Conservation (phyloP, 176 grass and related monocot genomes). For the Oryza rufipogon region DNA sequence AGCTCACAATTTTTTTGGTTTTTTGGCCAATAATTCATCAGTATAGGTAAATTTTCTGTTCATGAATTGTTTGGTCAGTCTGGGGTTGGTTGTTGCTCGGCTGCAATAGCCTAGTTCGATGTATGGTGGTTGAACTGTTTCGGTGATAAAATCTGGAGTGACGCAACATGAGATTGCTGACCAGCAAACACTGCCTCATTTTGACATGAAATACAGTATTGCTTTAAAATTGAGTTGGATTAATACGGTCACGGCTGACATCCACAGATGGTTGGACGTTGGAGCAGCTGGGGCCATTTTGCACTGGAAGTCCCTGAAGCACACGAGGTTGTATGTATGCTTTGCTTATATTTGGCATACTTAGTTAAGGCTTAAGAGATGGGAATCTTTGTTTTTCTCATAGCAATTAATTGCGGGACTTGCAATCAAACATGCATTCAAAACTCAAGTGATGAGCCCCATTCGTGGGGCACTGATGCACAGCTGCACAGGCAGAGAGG, state of each 20-base stretch:
- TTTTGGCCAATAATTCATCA: constrained; percentile 54
- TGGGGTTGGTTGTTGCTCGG: constrained; percentile 18
- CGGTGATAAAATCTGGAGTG: constrained; percentile 48
- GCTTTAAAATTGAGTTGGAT: constrained; percentile 14
- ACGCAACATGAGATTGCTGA: constrained; percentile 57
- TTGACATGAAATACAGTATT: constrained; percentile 10
- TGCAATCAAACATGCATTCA: not conserved
- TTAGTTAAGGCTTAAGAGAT: not conserved
- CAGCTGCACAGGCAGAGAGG: not conserved
- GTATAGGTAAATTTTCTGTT: constrained; percentile 44
- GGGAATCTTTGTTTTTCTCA: not conserved
- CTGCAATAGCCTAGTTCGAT: constrained; percentile 16
- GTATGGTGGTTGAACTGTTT: constrained; percentile 50
- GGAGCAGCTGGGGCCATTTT: not conserved
- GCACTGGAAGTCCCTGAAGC: not conserved
- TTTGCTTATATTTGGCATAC: not conserved
- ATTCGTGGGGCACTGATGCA: not conserved
- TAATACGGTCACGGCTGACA: not conserved
- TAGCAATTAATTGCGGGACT: not conserved
- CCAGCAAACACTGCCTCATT: constrained; percentile 32
- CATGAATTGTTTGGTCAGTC: constrained; percentile 8
- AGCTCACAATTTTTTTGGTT: constrained; percentile 52
- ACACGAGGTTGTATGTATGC: not conserved
- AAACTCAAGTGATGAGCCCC: not conserved
- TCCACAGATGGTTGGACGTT: not conserved